Evolutionary conservation across 352 stramenopile genomes (phyloP).

Genomic region (Chrysophaeum taylorii): DNA sequence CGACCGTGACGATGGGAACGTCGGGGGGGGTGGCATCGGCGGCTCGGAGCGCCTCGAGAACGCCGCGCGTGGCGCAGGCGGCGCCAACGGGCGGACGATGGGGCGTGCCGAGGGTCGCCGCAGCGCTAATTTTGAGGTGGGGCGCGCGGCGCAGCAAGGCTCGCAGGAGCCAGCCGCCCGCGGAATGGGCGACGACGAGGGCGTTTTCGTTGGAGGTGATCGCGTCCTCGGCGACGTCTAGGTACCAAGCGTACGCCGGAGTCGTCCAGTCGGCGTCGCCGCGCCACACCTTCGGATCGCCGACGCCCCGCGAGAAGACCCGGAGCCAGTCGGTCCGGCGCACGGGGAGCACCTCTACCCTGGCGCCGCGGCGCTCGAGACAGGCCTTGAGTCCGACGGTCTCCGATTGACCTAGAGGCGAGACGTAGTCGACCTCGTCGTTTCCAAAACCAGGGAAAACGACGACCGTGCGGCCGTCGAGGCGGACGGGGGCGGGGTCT

Average conservation of each 20-base stretch:
- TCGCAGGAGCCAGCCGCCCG: slow-evolving; percentile 58
- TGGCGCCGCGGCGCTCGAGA: slow-evolving; percentile 42
- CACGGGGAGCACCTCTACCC: slow-evolving; percentile 8
- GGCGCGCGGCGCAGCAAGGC: slow-evolving; percentile 19
- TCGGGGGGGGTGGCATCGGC: background rate
- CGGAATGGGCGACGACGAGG: slow-evolving; percentile 52
- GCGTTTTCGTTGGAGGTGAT: slow-evolving; percentile 27
- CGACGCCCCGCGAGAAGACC: slow-evolving; percentile 2
- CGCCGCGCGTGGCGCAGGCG: background rate
- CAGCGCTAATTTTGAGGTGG: no score
- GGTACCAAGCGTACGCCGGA: slow-evolving; percentile 10
- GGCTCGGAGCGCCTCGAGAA: background rate
- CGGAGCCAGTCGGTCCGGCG: slow-evolving; percentile 4
- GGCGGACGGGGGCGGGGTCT: background rate
- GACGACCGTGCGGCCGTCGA: background rate
- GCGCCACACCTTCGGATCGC: no score
- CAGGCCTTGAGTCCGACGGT: slow-evolving; percentile 38
- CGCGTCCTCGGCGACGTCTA: slow-evolving; percentile 11
- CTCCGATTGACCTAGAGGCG: slow-evolving; percentile 36
- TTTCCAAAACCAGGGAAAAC: slow-evolving; percentile 45
- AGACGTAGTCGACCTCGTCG: slow-evolving; percentile 46
- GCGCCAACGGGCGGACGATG: slow-evolving; percentile 10
- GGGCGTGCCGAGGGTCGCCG: slow-evolving; percentile 29
- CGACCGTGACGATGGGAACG: background rate
- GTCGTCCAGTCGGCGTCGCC: background rate